Percentiles rank a stretch among this genome's conserved stretches.
Evolutionary conservation across 1,284 basidiomycete genomes (phyloP).

Genomic region (Heterobasidion irregulare): DNA sequence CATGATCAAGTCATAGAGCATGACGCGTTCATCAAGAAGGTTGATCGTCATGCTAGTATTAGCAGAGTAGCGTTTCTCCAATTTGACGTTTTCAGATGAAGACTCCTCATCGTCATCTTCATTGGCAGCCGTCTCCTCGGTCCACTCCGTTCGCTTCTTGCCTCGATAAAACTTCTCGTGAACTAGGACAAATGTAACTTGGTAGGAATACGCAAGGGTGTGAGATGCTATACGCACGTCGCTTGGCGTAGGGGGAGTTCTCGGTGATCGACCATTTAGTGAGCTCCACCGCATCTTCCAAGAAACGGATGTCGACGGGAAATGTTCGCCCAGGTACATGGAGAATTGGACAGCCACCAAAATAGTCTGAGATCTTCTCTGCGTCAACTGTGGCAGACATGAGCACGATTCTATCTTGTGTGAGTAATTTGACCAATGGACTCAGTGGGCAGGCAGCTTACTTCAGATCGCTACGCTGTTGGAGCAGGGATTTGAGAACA

Average conservation of each 20-base stretch:
- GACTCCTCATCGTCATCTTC: constrained; percentile 68
- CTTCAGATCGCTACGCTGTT: constrained; percentile 81
- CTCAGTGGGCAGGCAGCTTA: constrained; percentile 20
- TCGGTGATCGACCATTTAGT: constrained; percentile 83
- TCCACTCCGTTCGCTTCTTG: constrained; percentile 65
- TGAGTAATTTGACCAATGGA: constrained; percentile 1
- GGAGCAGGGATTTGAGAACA: constrained; percentile 85
- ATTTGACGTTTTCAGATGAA: constrained; percentile 40
- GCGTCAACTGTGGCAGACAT: constrained; percentile 99
- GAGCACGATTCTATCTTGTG: constrained; percentile 67
- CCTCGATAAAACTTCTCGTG: constrained; percentile 60
- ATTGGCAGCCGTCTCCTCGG: constrained; percentile 51
- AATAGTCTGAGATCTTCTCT: constrained; percentile 90
- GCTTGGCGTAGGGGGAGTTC: constrained; percentile 78
- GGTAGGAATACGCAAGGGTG: constrained; percentile 1
- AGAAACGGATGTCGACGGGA: constrained; percentile 82
- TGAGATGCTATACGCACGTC: constrained; percentile 35
- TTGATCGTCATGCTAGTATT: constrained; percentile 79
- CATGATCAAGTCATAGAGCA: constrained; percentile 87
- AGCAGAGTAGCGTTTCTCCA: constrained; percentile 66
- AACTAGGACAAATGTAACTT: constrained; percentile 21
- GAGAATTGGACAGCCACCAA: constrained; percentile 84
- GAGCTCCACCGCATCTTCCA: constrained; percentile 91
- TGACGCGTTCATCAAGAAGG: constrained; percentile 81
- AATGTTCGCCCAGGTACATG: constrained; percentile 96